A percentile compares a stretch with the other conserved stretches of the same genome.
Evolutionary conservation across 116 monocot species (phyloP).

Genomic region (Iris pallida): DNA sequence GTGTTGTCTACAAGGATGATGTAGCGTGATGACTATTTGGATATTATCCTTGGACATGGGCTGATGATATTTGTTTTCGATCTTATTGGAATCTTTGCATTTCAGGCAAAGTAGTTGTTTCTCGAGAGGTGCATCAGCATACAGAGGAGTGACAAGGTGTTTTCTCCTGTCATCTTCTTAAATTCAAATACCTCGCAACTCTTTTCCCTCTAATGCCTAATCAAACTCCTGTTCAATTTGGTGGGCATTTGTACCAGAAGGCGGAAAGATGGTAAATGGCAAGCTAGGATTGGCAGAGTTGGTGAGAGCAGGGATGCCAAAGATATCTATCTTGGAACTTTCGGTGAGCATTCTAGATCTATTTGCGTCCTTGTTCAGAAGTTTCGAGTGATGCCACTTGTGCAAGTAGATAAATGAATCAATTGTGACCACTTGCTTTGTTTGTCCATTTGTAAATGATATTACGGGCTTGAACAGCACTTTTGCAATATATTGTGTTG

Average conservation of each 20-base stretch:
- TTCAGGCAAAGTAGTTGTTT: constrained; percentile 73
- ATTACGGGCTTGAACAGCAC: not conserved
- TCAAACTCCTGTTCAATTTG: constrained; percentile 1
- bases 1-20: too few species aligned
- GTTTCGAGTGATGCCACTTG: not conserved
- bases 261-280: constrained; percentile 79
- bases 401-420: too few species aligned
- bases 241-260: constrained; percentile 19
- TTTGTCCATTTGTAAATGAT: not conserved
- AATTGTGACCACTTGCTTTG: too few species aligned
- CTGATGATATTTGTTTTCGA: too few species aligned
- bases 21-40: too few species aligned
- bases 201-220: not conserved
- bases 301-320: constrained; percentile 60
- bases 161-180: not conserved
- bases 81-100: not conserved
- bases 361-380: not conserved
- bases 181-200: not conserved
- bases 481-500: too few species aligned
- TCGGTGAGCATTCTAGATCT: constrained; percentile 33
- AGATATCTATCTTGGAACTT: constrained; percentile 85
- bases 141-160: constrained; percentile 78
- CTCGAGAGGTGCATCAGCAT: constrained; percentile 70
- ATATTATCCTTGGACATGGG: too few species aligned
- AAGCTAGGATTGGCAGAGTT: constrained; percentile 71